These are phyloP conservation scores for Plasmodium ovale DNA, from an alignment of 169 alveolate genomes.

Conservation along the genomic window DNA sequence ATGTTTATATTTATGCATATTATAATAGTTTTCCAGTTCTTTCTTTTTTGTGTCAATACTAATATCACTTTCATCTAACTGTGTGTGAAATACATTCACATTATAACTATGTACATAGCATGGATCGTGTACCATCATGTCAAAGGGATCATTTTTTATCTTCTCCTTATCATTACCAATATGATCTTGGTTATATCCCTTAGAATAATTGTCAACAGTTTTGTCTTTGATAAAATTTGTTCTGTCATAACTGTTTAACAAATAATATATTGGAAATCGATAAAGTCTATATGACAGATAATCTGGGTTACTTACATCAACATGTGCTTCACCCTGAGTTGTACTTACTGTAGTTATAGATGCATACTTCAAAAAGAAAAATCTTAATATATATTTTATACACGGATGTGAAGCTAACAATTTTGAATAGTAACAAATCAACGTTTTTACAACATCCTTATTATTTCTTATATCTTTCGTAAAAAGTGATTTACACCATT, in stretches of 20 bases:
- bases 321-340: slow-evolving; percentile 80
- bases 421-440: slow-evolving; percentile 82
- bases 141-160: not conserved
- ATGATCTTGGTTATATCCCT: not conserved
- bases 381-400: slow-evolving; percentile 78
- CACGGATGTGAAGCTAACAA: slow-evolving; percentile 80
- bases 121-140: slow-evolving; percentile 36
- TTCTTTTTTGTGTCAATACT: slow-evolving; percentile 16
- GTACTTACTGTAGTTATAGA: slow-evolving; percentile 84
- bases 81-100: slow-evolving; percentile 28
- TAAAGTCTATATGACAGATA: slow-evolving; percentile 78
- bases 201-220: too few relatives aligned
- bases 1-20: slow-evolving; percentile 64
- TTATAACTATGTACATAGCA: slow-evolving; percentile 62
- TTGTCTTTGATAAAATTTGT: not conserved
- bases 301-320: slow-evolving; percentile 79
- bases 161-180: not conserved
- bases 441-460: slow-evolving; percentile 79
- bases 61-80: slow-evolving; percentile 52
- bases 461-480: slow-evolving; percentile 77
- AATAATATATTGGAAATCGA: slow-evolving; percentile 77
- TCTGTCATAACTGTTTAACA: slow-evolving; percentile 1
- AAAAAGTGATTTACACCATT: slow-evolving; percentile 78
- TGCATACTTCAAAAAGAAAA: slow-evolving; percentile 80
- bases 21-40: slow-evolving; percentile 43